Evolutionary conservation across 345 rosid species (phyloP), one percentile per base, ranked within the genome.

Genomic region (Lumnitzera racemosa): DNA sequence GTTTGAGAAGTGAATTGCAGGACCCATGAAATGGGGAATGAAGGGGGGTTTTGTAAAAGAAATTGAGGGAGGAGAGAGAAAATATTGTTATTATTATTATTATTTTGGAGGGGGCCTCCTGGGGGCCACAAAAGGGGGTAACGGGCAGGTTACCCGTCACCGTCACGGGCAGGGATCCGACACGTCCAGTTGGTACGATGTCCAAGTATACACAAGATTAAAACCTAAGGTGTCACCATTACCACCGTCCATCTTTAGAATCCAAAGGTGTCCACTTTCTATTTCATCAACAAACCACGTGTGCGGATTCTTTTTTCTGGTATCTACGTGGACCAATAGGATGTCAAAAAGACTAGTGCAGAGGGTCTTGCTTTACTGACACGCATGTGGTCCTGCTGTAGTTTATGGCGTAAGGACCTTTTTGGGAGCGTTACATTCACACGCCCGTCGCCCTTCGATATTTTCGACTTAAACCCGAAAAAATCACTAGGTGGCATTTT

Each of bases 101-200:
- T 36, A 4, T 36, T 36, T 36, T 36, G 46, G 55, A 25, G 49
- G 31, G 31, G 31, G 31, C 1, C 77, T 71, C 74, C 76, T 71
- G 84, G 84, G 83, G 83, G 78, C 86, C 83, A 80, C 96, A 63
- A 36, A 7, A 15, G 47, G 65, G 64, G 72, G 59, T 63, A 47
- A 41, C 79, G 86, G 97, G 91, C 77, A 82, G 84, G 24, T 78
- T 85, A 78, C 89, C 95, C 87, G 83, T 79, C 78, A 70, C 80
- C 74, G 69, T 67, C 73, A 36, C 74, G 94, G 96, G 94, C 83
- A 78, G 54, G 61, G 62, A 69, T 72, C 83, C 69, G 88, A 79
- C 94, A 86, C 74, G 81, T 80, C 70, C 79, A 85, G 87, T 74
- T 80, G 86, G 74, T 71, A 48, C 84, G 86, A 84, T 85, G 86